Percentiles rank a stretch among this genome's conserved stretches.
Evolutionary conservation across 257 asterid genomes (phyloP).

Genomic region (Solanum ahanhuiri): DNA sequence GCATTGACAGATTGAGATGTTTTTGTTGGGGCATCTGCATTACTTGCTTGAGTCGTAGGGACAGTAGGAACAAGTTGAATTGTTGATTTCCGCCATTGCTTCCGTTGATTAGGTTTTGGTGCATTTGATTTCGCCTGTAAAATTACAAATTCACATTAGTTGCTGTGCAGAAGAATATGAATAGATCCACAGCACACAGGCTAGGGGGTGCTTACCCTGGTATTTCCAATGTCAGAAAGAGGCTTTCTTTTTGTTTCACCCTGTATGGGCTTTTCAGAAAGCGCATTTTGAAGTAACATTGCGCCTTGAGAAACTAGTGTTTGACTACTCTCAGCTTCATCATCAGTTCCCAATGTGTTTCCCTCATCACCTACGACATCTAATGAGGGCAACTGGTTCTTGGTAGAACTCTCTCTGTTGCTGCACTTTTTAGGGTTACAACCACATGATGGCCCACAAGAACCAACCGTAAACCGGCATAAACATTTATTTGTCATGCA

Average conservation of each 20-base stretch:
- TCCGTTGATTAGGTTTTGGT: constrained; percentile 55
- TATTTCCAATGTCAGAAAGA: constrained; percentile 84
- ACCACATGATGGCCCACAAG: constrained; percentile 44
- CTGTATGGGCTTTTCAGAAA: constrained; percentile 43
- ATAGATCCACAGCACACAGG: background rate
- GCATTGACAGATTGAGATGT: constrained; percentile 19
- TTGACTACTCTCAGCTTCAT: constrained; percentile 29
- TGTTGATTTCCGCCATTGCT: constrained; percentile 66
- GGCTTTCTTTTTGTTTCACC: constrained; percentile 47
- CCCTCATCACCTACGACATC: constrained; percentile 11
- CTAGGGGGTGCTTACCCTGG: constrained; percentile 33
- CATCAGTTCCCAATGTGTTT: constrained; percentile 20
- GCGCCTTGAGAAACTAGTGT: constrained; percentile 78
- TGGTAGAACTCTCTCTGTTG: constrained; percentile 24
- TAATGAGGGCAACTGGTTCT: constrained; percentile 5
- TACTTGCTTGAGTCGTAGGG: constrained; percentile 34
- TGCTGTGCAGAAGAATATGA: background rate
- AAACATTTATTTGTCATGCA: constrained; percentile 82
- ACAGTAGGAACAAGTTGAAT: constrained; percentile 79
- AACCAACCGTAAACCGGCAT: constrained; percentile 55
- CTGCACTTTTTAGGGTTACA: constrained; percentile 57
- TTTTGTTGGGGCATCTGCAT: constrained; percentile 20
- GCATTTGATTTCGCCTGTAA: constrained; percentile 48
- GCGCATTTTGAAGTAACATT: constrained; percentile 69
- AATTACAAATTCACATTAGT: background rate